Conservation (phyloP, 495 filamentous ascomycete species). For the Diplogelasinospora grovesii region DNA sequence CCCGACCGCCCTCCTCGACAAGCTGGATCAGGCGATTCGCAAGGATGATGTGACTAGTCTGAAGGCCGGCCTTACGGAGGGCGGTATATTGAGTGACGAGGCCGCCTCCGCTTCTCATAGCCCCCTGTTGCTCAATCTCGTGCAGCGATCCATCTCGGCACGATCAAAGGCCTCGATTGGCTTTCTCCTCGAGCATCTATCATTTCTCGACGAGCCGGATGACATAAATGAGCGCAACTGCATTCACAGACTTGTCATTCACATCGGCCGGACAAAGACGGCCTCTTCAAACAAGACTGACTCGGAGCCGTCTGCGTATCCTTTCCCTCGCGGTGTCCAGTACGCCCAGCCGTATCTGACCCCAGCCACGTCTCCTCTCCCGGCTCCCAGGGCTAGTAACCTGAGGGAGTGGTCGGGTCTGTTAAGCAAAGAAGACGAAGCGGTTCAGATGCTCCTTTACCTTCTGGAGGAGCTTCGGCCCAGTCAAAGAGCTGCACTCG, state of each 20-base stretch:
- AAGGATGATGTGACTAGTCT: conserved; percentile 62
- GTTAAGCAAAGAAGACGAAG: conserved; percentile 63
- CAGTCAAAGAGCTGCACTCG: conserved; percentile 61
- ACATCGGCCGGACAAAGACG: conserved; percentile 73
- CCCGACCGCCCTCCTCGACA: conserved; percentile 57
- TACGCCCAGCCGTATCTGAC: conserved; percentile 58
- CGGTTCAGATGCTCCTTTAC: conserved; percentile 65
- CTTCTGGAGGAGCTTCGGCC: conserved; percentile 64
- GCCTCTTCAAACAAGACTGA: conserved; percentile 40
- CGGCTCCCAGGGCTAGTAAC: conserved; percentile 34
- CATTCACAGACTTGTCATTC: conserved; percentile 84
- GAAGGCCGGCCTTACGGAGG: conserved; percentile 49
- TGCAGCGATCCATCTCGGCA: conserved; percentile 76
- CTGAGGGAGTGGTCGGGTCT: conserved; percentile 49
- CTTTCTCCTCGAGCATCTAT: conserved; percentile 58
- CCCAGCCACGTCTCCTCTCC: conserved; percentile 61
- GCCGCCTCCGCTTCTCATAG: conserved; percentile 51
- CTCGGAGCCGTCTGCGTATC: conserved; percentile 41
- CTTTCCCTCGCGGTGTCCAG: conserved; percentile 45
- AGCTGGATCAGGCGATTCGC: conserved; percentile 69
- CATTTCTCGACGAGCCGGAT: conserved; percentile 71
- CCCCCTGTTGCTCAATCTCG: conserved; percentile 64
- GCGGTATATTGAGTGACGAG: conserved; percentile 47
- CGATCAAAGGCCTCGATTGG: conserved; percentile 60
- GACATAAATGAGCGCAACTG: conserved; percentile 93